A percentile compares a stretch with the other conserved stretches of the same genome.
Evolutionary conservation across 371 early-diverging fungal genomes (phyloP).

Genomic region (Mucor indicus): DNA sequence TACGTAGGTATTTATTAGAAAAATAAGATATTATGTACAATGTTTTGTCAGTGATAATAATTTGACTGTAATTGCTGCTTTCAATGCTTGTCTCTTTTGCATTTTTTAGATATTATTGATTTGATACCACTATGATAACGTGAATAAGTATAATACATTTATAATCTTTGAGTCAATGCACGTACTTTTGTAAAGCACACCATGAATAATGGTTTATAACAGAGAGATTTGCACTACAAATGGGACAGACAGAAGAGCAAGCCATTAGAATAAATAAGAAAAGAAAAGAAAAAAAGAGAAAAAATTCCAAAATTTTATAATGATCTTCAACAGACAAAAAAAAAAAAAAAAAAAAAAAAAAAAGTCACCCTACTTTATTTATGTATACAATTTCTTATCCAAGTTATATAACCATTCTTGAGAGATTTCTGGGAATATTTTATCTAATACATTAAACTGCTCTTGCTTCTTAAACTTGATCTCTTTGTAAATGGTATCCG

Average conservation of each 20-base stretch:
- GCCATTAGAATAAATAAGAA: background rate
- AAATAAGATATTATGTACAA: too few species aligned
- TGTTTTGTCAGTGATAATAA: too few species aligned
- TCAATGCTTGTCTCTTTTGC: too few species aligned
- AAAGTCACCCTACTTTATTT: background rate
- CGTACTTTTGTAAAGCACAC: slow-evolving; percentile 30
- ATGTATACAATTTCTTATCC: slow-evolving; percentile 6
- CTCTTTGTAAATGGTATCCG: slow-evolving; percentile 18
- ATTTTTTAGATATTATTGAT: too few species aligned
- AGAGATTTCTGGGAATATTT: slow-evolving; percentile 16
- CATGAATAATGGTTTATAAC: slow-evolving; percentile 16
- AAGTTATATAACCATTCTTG: slow-evolving; percentile 22
- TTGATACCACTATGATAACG: background rate
- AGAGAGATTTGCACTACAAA: slow-evolving; percentile 20
- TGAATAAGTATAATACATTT: background rate
- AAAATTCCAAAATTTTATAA: too few species aligned
- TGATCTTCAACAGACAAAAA: too few species aligned
- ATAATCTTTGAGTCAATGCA: background rate
- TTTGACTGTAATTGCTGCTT: too few species aligned
- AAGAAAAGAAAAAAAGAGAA: slow-evolving; percentile 2
- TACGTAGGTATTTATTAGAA: too few species aligned
- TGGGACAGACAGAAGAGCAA: slow-evolving; percentile 2
- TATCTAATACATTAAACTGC: slow-evolving; percentile 12
- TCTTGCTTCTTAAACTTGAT: slow-evolving; percentile 22
- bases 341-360: background rate